Conservation (phyloP, 768 basidiomycete genomes). For the Pleurotus giganteus region DNA sequence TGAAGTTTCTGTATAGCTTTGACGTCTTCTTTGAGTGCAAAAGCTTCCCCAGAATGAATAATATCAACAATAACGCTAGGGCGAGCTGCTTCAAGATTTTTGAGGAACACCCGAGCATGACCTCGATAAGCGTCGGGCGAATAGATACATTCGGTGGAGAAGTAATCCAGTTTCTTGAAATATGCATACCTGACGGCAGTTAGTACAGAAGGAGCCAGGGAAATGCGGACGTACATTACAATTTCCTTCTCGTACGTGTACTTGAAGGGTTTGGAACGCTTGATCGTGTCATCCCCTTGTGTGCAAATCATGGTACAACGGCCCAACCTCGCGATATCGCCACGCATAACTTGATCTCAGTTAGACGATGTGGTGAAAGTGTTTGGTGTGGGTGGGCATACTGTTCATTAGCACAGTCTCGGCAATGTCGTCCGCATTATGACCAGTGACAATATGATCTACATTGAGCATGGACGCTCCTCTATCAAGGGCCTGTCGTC, state of each 20-base stretch:
- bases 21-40: constrained; percentile 83
- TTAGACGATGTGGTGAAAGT: background rate
- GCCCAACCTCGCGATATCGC: constrained; percentile 92
- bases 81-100: constrained; percentile 91
- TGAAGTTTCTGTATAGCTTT: constrained; percentile 80
- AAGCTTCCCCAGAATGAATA: constrained; percentile 93
- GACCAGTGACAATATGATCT: constrained; percentile 97
- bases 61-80: constrained; percentile 98
- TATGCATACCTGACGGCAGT: constrained; percentile 81
- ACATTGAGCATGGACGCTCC: constrained; percentile 87
- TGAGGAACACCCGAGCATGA: constrained; percentile 90
- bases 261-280: constrained; percentile 98
- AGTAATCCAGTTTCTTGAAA: constrained; percentile 98
- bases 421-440: constrained; percentile 99
- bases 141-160: constrained; percentile 99
- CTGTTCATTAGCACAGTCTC: constrained; percentile 99
- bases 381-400: constrained; percentile 35
- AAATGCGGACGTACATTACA: constrained; percentile 69
- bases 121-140: constrained; percentile 98
- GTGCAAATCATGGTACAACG: constrained; percentile 95
- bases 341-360: constrained; percentile 81
- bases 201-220: constrained; percentile 1
- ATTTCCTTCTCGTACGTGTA: constrained; percentile 99
- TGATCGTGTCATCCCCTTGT: constrained; percentile 94
- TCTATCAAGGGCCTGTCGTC: constrained; percentile 93